phyloP scores from a whole-genome alignment of 495 filamentous ascomycete genomes.

The Geoglossum glabrum region DNA sequence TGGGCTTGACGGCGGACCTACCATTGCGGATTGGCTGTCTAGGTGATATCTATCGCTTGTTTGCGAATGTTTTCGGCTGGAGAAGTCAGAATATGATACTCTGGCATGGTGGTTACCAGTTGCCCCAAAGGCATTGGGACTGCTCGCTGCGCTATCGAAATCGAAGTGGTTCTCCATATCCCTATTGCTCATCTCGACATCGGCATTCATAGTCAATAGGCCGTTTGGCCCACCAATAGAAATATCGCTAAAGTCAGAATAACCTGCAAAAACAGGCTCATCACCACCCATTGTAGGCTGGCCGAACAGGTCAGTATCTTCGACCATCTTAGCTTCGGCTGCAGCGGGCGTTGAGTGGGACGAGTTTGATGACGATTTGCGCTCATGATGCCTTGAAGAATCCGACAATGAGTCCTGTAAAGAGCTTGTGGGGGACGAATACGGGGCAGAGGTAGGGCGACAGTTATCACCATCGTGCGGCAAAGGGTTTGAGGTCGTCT shows the following conservation, averaged over 20 bases:
- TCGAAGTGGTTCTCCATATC: slow-evolving; percentile 47
- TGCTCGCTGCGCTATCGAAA: slow-evolving; percentile 49
- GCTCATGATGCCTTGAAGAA: slow-evolving; percentile 22
- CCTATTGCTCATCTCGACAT: slow-evolving; percentile 35
- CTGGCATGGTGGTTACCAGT: not conserved
- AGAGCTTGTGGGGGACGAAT: slow-evolving; percentile 23
- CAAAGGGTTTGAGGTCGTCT: not conserved
- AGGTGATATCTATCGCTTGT: not conserved
- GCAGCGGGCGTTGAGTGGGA: slow-evolving; percentile 17
- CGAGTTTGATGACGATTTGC: slow-evolving; percentile 26
- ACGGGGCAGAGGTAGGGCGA: slow-evolving; percentile 13
- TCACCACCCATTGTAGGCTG: slow-evolving; percentile 15
- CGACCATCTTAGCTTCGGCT: slow-evolving; percentile 13
- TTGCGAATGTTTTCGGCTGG: not conserved
- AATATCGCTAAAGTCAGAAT: not conserved
- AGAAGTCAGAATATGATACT: not conserved
- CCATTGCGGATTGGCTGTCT: not conserved
- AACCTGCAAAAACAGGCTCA: not conserved
- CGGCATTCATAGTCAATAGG: slow-evolving; percentile 14
- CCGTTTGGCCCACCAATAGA: slow-evolving; percentile 13
- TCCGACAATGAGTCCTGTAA: slow-evolving; percentile 27
- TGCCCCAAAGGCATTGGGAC: slow-evolving; percentile 29
- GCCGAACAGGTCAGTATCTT: slow-evolving; percentile 12
- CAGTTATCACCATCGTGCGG: not conserved
- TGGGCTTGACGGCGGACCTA: not conserved